Evolutionary conservation across 2,329 filamentous ascomycete species (phyloP), one percentile per base, ranked within the genome.

Genomic region (Fusarium napiforme): DNA sequence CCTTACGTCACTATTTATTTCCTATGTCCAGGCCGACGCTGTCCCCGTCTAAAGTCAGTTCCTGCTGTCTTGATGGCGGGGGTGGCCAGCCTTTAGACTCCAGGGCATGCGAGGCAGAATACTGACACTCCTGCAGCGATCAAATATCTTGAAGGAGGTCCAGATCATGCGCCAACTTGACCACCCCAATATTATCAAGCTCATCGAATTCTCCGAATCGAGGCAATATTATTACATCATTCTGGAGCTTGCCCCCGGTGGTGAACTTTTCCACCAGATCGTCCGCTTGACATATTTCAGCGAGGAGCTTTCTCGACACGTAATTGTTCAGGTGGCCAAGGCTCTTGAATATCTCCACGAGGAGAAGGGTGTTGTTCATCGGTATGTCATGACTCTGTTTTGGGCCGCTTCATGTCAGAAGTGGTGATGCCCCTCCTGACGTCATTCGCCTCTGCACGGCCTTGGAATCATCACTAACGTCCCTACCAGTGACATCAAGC

Each of bases 281-380:
- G 96, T 99, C 58, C 93, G 96, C 75, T 90, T 99, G 81, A 99
- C 96, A 19, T 99, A 98, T 82, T 99, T 99, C 81, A 98, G 96
- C 85, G 96, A 99, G 82, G 92, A 98, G 55, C 87, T 99, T 4
- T 97, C 95, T 60, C 89, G 96, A 75, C 96, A 98, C 81, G 96
- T 98, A 78, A 99, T 99, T 77, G 86, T 91, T 8, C 96, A 98
- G 81, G 96, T 99, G 21, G 96, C 96, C n/a, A 91, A 97, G 77
- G 96, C 96, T 19, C 87, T 99, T 60, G 92, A 96, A 79, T 98
- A 98, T 80, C 83, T 99, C 68, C 96, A 99, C 78, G 96, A 98
- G 80, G 94, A 96, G 78, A 94, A 92, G 74, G 96, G 96, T 63
- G 95, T 99, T 64, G 96, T 99, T 73, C 96, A 99, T 86, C 93